Conservation (phyloP, 495 filamentous ascomycete genomes). For the Trichoderma erinaceum region DNA sequence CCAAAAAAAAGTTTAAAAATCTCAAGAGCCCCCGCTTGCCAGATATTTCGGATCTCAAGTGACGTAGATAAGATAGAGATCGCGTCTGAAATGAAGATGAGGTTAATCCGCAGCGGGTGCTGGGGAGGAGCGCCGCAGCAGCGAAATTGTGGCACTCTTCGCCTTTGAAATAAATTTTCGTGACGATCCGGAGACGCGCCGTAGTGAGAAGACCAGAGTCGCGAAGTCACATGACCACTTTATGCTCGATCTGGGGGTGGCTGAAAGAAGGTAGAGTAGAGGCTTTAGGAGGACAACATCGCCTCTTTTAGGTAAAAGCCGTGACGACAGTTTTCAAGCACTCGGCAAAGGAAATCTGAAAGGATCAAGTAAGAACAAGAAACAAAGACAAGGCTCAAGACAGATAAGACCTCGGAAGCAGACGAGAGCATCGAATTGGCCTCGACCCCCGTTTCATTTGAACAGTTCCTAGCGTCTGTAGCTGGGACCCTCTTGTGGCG, state of each 20-base stretch:
- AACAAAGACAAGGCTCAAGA: background rate
- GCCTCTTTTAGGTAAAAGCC: background rate
- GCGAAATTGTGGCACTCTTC: background rate
- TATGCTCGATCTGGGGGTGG: slow-evolving; percentile 12
- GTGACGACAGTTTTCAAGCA: background rate
- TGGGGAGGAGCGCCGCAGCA: background rate
- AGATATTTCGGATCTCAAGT: background rate
- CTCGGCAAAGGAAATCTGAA: background rate
- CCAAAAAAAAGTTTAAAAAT: background rate
- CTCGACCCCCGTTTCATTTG: background rate
- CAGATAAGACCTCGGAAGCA: background rate
- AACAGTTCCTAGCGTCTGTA: background rate
- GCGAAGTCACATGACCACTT: slow-evolving; percentile 12
- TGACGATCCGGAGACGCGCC: slow-evolving; percentile 6
- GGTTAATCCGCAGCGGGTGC: background rate
- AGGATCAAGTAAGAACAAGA: background rate
- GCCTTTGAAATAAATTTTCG: slow-evolving; percentile 1
- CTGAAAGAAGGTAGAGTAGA: background rate
- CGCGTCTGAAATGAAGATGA: background rate
- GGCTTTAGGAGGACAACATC: background rate
- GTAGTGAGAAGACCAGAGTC: background rate
- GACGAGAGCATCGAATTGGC: background rate
- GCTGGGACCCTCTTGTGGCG: slow-evolving; percentile 11
- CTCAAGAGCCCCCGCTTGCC: background rate
- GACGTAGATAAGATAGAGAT: background rate